A percentile compares a stretch with the other conserved stretches of the same genome.
Evolutionary conservation across 768 basidiomycete species (phyloP).

Genomic region (Phlegmacium glaucopus): DNA sequence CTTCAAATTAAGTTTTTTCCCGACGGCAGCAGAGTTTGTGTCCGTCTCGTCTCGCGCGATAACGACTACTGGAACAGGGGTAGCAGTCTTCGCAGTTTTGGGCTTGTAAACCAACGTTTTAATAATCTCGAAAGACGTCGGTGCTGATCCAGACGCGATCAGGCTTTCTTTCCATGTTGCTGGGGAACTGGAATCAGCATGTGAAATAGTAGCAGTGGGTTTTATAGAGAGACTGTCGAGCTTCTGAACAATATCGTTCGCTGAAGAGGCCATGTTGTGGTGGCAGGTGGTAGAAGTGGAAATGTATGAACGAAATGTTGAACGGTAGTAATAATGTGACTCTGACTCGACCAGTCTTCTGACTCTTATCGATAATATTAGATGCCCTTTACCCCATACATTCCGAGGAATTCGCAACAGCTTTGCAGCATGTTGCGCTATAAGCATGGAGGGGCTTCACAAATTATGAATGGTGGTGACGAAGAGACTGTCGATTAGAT

Average conservation of each 20-base stretch:
- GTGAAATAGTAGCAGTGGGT: slow-evolving; percentile 49
- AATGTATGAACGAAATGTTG: slow-evolving; percentile 6
- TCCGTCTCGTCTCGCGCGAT: slow-evolving; percentile 86
- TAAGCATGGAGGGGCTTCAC: slow-evolving; percentile 24
- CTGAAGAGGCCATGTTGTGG: slow-evolving; percentile 32
- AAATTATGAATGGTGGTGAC: slow-evolving; percentile 6
- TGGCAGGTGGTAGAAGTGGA: slow-evolving; percentile 15
- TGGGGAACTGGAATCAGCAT: slow-evolving; percentile 65
- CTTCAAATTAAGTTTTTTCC: slow-evolving; percentile 79
- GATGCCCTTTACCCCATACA: slow-evolving; percentile 20
- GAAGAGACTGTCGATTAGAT: slow-evolving; percentile 11
- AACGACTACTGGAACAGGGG: slow-evolving; percentile 81
- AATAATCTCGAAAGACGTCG: slow-evolving; percentile 65
- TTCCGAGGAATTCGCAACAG: slow-evolving; percentile 19
- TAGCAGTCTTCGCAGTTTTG: slow-evolving; percentile 88
- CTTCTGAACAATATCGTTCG: slow-evolving; percentile 33
- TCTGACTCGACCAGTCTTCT: slow-evolving; percentile 36
- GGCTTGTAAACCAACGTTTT: slow-evolving; percentile 96
- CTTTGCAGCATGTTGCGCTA: slow-evolving; percentile 24
- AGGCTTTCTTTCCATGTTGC: slow-evolving; percentile 76
- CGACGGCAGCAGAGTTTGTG: slow-evolving; percentile 71
- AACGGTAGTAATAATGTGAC: slow-evolving; percentile 20
- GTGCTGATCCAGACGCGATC: slow-evolving; percentile 45
- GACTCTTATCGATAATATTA: slow-evolving; percentile 38
- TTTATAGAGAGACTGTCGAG: slow-evolving; percentile 55